Percentiles rank a stretch among this genome's conserved stretches.
Conservation (phyloP, 1,139 yeast species). For the Kodamaea suecica region DNA sequence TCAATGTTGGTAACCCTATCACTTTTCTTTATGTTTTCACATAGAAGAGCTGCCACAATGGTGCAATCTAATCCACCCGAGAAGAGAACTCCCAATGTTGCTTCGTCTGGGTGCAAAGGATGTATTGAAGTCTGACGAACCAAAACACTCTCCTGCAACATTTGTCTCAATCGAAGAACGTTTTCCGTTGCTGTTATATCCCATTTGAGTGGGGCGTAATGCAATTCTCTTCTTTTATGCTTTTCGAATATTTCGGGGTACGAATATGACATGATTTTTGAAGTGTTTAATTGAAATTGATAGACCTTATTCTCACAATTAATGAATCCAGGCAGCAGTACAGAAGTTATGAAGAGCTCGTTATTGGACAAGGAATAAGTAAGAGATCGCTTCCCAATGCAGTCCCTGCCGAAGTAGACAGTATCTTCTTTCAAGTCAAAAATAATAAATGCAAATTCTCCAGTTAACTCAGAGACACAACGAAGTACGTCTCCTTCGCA, state of each 20-base stretch:
- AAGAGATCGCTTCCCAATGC: constrained; percentile 76
- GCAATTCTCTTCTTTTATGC: not conserved
- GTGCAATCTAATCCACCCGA: constrained; percentile 97
- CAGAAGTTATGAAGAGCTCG: constrained; percentile 48
- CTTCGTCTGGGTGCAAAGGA: constrained; percentile 43
- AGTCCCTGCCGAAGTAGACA: constrained; percentile 80
- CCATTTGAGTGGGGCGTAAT: not conserved
- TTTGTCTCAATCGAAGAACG: constrained; percentile 10
- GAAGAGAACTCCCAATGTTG: constrained; percentile 62
- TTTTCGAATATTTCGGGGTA: constrained; percentile 6
- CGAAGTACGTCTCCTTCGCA: constrained; percentile 23
- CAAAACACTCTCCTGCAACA: constrained; percentile 40
- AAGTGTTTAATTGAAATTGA: constrained; percentile 28
- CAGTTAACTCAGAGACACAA: constrained; percentile 48
- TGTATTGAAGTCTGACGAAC: constrained; percentile 56
- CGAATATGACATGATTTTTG: constrained; percentile 14
- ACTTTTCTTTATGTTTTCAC: constrained; percentile 20
- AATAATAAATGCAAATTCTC: constrained; percentile 77
- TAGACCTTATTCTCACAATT: constrained; percentile 56
- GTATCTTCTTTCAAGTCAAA: constrained; percentile 34
- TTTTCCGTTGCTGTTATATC: not conserved
- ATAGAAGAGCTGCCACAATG: constrained; percentile 53
- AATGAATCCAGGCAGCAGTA: constrained; percentile 30
- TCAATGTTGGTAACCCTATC: constrained; percentile 37
- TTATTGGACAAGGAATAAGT: constrained; percentile 35